A percentile compares a stretch with the other conserved stretches of the same genome.
These are phyloP conservation scores for Elongisporangium anandrum DNA, from an alignment of 352 stramenopile genomes.

Conservation along the genomic window DNA sequence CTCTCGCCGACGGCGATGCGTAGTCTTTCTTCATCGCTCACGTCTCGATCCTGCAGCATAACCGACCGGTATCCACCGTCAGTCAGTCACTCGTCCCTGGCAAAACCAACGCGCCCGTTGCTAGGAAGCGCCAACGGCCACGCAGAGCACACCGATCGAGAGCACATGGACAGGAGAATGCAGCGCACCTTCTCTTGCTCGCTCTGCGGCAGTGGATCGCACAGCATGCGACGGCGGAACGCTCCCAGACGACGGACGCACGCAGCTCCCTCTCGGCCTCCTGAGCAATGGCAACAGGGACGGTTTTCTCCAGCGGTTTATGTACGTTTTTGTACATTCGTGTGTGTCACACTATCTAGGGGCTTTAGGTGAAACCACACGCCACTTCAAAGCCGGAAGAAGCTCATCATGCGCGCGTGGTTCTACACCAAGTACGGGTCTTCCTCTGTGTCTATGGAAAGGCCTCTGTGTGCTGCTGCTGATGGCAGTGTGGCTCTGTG, in stretches of 20 bases:
- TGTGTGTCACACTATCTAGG: neutral
- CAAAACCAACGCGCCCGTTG: neutral
- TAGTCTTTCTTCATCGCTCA: constrained; percentile 25
- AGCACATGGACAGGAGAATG: neutral
- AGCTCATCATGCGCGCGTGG: constrained; percentile 56
- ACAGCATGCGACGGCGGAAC: neutral
- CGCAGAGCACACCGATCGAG: neutral
- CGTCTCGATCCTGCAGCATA: neutral
- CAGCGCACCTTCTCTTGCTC: neutral
- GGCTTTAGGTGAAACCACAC: neutral
- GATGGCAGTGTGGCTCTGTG: neutral
- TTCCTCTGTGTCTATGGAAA: neutral
- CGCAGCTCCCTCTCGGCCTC: neutral
- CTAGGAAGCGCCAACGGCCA: neutral
- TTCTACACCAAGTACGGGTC: constrained; percentile 63
- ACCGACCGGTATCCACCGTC: neutral
- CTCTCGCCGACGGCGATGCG: constrained; percentile 21
- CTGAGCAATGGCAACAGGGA: constrained; percentile 2
- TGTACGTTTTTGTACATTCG: neutral
- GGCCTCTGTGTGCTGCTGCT: neutral
- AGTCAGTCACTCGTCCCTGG: neutral
- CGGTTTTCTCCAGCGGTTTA: neutral
- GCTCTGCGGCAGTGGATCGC: neutral
- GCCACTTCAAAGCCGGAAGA: constrained; percentile 3
- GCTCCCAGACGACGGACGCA: neutral